A percentile compares a stretch with the other conserved stretches of the same genome.
Conservation (phyloP, 495 filamentous ascomycete genomes). For the Cercophora sp. region DNA sequence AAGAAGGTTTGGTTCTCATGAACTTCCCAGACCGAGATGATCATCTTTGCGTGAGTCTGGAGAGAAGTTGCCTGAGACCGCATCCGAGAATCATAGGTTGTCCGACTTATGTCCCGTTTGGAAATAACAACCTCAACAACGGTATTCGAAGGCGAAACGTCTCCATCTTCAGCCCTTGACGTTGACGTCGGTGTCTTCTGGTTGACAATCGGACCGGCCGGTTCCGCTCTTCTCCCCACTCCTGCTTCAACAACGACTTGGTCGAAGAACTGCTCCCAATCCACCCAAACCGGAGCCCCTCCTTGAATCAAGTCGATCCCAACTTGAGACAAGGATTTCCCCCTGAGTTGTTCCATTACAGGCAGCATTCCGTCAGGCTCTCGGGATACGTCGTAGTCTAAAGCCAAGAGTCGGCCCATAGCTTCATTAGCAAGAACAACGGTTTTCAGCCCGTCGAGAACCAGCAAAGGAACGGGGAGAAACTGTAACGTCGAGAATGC, state of each 20-base stretch:
- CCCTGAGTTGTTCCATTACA: constrained; percentile 47
- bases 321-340: constrained; percentile 54
- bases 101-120: constrained; percentile 23
- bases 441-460: constrained; percentile 58
- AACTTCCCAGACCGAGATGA: constrained; percentile 60
- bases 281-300: constrained; percentile 48
- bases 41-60: constrained; percentile 59
- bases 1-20: constrained; percentile 55
- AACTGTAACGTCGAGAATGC: constrained; percentile 65
- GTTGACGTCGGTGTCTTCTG: constrained; percentile 1
- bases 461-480: constrained; percentile 62
- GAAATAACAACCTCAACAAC: constrained; percentile 57
- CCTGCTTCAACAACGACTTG: constrained; percentile 46
- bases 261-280: constrained; percentile 54
- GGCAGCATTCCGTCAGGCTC: constrained; percentile 26
- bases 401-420: constrained; percentile 58
- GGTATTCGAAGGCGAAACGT: constrained; percentile 40
- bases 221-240: constrained; percentile 15
- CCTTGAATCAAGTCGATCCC: constrained; percentile 61
- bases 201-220: constrained; percentile 8
- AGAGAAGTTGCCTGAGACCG: constrained; percentile 30
- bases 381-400: constrained; percentile 33
- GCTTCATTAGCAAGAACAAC: constrained; percentile 68
- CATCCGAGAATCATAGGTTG: constrained; percentile 20
- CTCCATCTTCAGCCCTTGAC: background rate